A percentile compares a stretch with the other conserved stretches of the same genome.
phyloP scores from a whole-genome alignment of 371 early-diverging fungal genomes.

The Actinomucor elegans region DNA sequence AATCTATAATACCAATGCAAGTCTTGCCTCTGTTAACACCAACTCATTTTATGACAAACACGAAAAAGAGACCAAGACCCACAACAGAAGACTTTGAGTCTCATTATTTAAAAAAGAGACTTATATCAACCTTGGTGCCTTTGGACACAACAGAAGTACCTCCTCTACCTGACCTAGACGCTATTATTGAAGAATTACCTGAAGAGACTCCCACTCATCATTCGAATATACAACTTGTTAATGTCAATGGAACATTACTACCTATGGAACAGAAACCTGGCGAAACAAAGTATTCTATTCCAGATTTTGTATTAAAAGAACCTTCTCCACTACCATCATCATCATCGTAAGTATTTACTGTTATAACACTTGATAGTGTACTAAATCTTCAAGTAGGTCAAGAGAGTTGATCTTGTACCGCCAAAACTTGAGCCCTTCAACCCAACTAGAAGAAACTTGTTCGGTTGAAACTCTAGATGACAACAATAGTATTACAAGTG shows the following conservation, averaged over 20 bases:
- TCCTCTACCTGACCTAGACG: too few species aligned
- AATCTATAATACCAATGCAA: conserved; percentile 10
- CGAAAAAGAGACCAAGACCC: conserved; percentile 17
- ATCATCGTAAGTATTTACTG: background rate
- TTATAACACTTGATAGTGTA: too few species aligned
- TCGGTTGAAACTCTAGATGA: background rate
- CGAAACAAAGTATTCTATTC: conserved; percentile 30
- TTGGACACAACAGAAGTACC: too few species aligned
- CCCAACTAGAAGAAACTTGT: background rate
- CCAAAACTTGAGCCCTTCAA: background rate
- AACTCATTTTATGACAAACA: background rate
- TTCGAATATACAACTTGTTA: conserved; percentile 12
- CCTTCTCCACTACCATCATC: background rate
- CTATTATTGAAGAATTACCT: too few species aligned
- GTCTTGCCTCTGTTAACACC: conserved; percentile 19
- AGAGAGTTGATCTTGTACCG: background rate
- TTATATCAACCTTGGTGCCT: conserved; percentile 10
- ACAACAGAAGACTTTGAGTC: conserved; percentile 9
- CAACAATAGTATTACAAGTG: background rate
- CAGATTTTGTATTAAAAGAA: conserved; percentile 36
- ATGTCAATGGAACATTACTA: conserved; percentile 25
- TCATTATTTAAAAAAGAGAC: conserved; percentile 19
- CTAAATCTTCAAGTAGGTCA: background rate
- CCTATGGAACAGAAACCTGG: conserved; percentile 35
- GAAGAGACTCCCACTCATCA: background rate